Evolutionary conservation across 2,329 filamentous ascomycete genomes (phyloP).

Genomic region (Didymella lethalis): DNA sequence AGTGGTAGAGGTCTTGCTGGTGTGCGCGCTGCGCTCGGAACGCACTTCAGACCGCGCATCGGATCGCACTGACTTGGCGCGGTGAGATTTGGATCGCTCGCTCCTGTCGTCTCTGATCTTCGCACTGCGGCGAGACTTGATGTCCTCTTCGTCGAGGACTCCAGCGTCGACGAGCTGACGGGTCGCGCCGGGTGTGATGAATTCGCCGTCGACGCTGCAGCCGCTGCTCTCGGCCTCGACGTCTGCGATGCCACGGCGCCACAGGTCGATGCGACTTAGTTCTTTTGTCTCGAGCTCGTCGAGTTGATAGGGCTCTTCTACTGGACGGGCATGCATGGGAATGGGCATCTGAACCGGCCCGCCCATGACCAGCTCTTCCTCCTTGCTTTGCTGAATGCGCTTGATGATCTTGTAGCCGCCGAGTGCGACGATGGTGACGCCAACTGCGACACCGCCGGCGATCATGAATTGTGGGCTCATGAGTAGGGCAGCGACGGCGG

Average conservation of each 20-base stretch:
- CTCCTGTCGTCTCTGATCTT: conserved; percentile 30
- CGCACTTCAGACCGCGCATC: conserved; percentile 38
- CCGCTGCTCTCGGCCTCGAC: conserved; percentile 61
- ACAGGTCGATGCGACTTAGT: conserved; percentile 66
- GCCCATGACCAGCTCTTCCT: conserved; percentile 35
- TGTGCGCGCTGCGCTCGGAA: conserved; percentile 39
- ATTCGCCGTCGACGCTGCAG: conserved; percentile 71
- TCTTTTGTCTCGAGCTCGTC: conserved; percentile 66
- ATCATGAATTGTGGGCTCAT: conserved; percentile 94
- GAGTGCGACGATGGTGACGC: conserved; percentile 94
- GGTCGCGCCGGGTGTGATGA: conserved; percentile 67
- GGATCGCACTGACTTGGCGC: conserved; percentile 13
- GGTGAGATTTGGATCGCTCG: conserved; percentile 40
- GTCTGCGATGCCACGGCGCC: conserved; percentile 70
- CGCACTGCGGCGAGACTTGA: conserved; percentile 51
- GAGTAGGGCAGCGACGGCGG: conserved; percentile 84
- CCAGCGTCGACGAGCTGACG: conserved; percentile 56
- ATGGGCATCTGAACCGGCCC: conserved; percentile 29
- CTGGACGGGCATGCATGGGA: conserved; percentile 23
- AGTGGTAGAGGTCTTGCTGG: conserved; percentile 36
- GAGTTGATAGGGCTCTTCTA: conserved; percentile 49
- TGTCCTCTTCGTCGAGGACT: conserved; percentile 57
- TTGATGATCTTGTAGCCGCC: conserved; percentile 98
- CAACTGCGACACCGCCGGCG: conserved; percentile 84
- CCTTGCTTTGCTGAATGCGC: conserved; percentile 67